Evolutionary conservation across 2,329 filamentous ascomycete species (phyloP).

Genomic region (Colletotrichum simmondsii): DNA sequence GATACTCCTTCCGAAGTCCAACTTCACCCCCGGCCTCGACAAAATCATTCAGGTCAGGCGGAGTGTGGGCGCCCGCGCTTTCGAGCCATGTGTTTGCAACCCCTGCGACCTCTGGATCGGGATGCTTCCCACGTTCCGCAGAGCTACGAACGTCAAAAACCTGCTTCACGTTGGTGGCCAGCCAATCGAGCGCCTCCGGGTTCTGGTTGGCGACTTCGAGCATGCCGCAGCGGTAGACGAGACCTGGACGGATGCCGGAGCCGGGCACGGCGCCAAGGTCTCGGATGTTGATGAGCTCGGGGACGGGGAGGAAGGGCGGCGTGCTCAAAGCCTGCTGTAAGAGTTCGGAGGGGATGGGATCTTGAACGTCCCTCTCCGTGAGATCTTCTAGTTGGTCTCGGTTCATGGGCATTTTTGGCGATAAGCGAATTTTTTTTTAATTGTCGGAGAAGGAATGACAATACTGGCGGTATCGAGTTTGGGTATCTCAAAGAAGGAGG

Average conservation of each 20-base stretch:
- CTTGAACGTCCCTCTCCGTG: constrained; percentile 52
- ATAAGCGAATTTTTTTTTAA: too few relatives aligned
- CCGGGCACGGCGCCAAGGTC: constrained; percentile 59
- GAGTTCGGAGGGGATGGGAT: constrained; percentile 49
- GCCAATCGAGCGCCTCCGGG: constrained; percentile 45
- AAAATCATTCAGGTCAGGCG: constrained; percentile 53
- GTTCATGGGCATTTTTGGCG: not conserved
- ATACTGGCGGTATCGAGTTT: not conserved
- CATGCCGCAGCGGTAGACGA: constrained; percentile 59
- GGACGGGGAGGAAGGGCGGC: constrained; percentile 59
- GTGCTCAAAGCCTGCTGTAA: constrained; percentile 49
- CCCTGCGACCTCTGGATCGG: constrained; percentile 56
- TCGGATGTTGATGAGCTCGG: constrained; percentile 62
- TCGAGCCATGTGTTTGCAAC: constrained; percentile 59
- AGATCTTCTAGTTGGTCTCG: constrained; percentile 40
- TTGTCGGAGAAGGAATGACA: not conserved
- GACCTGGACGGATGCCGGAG: constrained; percentile 52
- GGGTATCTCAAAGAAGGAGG: not conserved
- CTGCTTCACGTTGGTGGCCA: constrained; percentile 51
- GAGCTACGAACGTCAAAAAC: constrained; percentile 64
- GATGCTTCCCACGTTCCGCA: constrained; percentile 52
- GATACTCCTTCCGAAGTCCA: constrained; percentile 59
- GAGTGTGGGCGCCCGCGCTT: constrained; percentile 46
- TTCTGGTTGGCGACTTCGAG: constrained; percentile 46
- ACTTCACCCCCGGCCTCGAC: constrained; percentile 55